phyloP scores from a whole-genome alignment of 2,329 filamentous ascomycete species.

The Corniculantispora saksenae region DNA sequence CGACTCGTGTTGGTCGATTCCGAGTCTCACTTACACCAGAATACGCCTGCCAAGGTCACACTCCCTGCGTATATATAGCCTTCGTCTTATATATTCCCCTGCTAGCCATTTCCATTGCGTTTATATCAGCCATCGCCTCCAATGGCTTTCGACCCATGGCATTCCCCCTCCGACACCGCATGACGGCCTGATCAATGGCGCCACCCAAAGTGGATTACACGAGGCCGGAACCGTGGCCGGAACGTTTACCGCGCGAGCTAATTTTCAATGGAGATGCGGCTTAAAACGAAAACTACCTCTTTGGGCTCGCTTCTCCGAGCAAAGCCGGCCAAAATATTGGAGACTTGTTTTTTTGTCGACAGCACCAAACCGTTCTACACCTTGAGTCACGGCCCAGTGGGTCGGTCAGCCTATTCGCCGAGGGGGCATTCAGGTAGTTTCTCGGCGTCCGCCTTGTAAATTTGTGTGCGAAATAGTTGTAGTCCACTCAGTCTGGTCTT shows the following conservation, averaged over 20 bases:
- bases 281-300: conserved; percentile 7
- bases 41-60: neutral
- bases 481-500: neutral
- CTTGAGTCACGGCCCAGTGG: conserved; percentile 7
- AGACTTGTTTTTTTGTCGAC: neutral
- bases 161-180: conserved; percentile 12
- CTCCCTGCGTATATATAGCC: neutral
- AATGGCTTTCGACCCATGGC: neutral
- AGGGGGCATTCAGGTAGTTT: conserved; percentile 3
- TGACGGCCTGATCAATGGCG: conserved; percentile 13
- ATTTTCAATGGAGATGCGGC: conserved; percentile 7
- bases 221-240: conserved; percentile 16
- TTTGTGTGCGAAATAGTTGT: neutral
- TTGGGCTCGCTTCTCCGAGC: conserved; percentile 14
- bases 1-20: neutral
- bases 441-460: neutral
- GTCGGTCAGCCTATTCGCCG: conserved; percentile 3
- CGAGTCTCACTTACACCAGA: neutral
- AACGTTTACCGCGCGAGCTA: conserved; percentile 11
- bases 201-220: conserved; percentile 7
- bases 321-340: conserved; percentile 12
- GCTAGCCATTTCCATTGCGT: neutral
- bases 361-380: neutral
- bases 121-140: neutral
- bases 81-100: neutral